Conservation (phyloP, 73 alveolate species). For the Durusdinium trenchii region DNA sequence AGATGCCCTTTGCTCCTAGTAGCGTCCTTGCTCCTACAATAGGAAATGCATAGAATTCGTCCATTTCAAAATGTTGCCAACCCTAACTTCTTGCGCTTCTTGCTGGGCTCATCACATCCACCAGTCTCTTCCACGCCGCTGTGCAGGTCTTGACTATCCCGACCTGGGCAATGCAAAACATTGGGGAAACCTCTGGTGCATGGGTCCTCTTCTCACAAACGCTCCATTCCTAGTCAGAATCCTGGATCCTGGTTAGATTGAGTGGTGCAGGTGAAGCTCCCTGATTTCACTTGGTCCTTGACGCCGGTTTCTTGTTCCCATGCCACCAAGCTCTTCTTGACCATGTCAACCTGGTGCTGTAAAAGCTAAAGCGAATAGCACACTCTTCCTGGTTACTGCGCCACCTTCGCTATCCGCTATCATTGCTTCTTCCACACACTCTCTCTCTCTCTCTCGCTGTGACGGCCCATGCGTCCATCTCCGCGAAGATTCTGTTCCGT, state of each 20-base stretch:
- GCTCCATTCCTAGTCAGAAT: background rate
- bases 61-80: too few species aligned
- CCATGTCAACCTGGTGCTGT: slow-evolving; percentile 20
- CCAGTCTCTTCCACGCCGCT: slow-evolving; percentile 57
- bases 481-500: too few species aligned
- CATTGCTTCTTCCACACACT: background rate
- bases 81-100: too few species aligned
- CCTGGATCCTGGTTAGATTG: background rate
- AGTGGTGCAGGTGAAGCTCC: background rate
- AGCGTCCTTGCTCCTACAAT: background rate
- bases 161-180: background rate
- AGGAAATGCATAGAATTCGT: background rate
- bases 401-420: background rate
- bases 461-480: too few species aligned
- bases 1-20: too few species aligned
- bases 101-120: slow-evolving; percentile 40
- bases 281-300: background rate
- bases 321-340: slow-evolving; percentile 44
- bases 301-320: slow-evolving; percentile 80
- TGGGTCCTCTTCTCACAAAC: background rate
- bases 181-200: background rate
- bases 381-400: background rate
- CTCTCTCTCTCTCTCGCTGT: too few species aligned
- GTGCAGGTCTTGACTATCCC: slow-evolving; percentile 68
- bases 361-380: background rate